Conservation (phyloP, 2,329 filamentous ascomycete species). For the Colletotrichum zoysiae region DNA sequence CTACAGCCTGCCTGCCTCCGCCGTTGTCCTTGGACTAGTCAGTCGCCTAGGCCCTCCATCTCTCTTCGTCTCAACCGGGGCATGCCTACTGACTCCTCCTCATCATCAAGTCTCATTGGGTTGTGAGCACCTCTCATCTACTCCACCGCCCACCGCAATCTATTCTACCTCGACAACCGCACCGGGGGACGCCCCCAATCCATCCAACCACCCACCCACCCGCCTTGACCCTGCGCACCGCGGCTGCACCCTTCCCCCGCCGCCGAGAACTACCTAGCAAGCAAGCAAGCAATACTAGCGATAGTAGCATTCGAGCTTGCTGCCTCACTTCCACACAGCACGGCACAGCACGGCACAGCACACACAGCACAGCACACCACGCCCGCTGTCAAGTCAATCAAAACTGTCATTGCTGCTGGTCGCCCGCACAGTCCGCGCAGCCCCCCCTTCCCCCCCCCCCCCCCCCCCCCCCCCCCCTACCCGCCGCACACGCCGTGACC, state of each 20-base stretch:
- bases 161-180: conserved; percentile 33
- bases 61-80: conserved; percentile 23
- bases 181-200: conserved; percentile 31
- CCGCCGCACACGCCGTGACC: conserved; percentile 28
- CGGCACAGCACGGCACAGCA: no score
- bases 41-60: neutral
- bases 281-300: neutral
- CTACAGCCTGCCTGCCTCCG: neutral
- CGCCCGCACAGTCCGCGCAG: conserved; percentile 26
- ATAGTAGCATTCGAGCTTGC: conserved; percentile 16
- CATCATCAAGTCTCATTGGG: conserved; percentile 31
- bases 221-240: conserved; percentile 39
- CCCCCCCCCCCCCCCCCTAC: neutral
- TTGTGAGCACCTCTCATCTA: conserved; percentile 23
- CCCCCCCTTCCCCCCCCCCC: neutral
- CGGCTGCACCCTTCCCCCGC: conserved; percentile 36
- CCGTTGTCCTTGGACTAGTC: no score
- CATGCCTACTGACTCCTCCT: conserved; percentile 15
- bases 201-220: conserved; percentile 32
- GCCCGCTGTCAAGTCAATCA: conserved; percentile 32
- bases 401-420: conserved; percentile 35
- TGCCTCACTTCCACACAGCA: conserved; percentile 18
- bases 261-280: conserved; percentile 3
- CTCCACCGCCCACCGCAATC: conserved; percentile 39
- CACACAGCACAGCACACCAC: neutral